Conservation (phyloP, 1,139 yeast species). For the Protomyces arabidopsidicola region DNA sequence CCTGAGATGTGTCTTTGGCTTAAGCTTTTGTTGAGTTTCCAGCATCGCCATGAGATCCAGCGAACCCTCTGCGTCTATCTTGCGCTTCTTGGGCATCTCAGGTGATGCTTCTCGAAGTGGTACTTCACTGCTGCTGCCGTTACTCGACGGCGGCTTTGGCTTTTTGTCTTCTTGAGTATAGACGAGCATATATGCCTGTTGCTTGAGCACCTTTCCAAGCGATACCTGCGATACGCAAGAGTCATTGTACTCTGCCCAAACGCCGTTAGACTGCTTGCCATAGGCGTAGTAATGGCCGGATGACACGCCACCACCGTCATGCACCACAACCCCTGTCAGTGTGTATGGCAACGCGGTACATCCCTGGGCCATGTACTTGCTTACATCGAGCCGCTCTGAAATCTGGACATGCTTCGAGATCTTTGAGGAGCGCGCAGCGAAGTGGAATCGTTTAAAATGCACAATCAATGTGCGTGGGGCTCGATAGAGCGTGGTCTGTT, state of each 20-base stretch:
- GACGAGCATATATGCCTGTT: conserved; percentile 84
- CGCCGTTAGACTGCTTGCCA: conserved; percentile 83
- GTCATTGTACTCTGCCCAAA: conserved; percentile 93
- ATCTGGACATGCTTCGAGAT: conserved; percentile 81
- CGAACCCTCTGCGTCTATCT: neutral
- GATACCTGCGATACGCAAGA: conserved; percentile 72
- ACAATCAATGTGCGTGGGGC: conserved; percentile 86
- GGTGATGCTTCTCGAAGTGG: neutral
- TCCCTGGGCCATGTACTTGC: conserved; percentile 50
- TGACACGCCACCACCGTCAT: conserved; percentile 86
- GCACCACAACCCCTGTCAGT: conserved; percentile 80
- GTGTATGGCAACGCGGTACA: conserved; percentile 58
- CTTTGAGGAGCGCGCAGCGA: conserved; percentile 52
- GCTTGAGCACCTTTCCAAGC: conserved; percentile 69
- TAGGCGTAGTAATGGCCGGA: conserved; percentile 92
- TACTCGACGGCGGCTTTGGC: neutral
- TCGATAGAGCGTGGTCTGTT: conserved; percentile 64
- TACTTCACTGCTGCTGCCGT: neutral
- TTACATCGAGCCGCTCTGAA: conserved; percentile 68
- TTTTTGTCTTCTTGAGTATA: conserved; percentile 41
- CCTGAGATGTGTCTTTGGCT: neutral
- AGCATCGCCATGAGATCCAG: neutral
- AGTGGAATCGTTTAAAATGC: conserved; percentile 85
- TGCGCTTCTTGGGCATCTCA: neutral
- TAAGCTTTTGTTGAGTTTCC: neutral